phyloP scores from a whole-genome alignment of 106 monocot genomes.

The Vanilla planifolia region DNA sequence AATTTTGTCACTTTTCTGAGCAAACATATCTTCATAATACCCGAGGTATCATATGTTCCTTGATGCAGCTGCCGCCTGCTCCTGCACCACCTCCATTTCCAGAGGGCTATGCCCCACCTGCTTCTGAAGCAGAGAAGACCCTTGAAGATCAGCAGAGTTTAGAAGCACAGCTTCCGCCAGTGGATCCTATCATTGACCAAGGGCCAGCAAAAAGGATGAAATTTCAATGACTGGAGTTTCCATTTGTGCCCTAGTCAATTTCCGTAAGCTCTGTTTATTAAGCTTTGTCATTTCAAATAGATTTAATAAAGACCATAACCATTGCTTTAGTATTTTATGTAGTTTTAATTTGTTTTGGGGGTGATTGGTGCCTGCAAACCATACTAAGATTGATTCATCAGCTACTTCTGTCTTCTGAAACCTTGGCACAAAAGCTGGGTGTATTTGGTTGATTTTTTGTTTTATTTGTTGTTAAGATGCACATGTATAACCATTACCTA shows the following conservation, averaged over 20 bases:
- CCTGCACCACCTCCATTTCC: constrained; percentile 91
- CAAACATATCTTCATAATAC: neutral
- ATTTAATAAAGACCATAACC: too few relatives aligned
- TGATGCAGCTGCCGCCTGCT: constrained; percentile 62
- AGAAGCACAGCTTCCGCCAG: constrained; percentile 34
- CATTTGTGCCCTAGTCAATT: neutral
- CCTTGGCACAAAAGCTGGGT: too few relatives aligned
- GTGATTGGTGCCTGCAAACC: too few relatives aligned
- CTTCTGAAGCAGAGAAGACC: constrained; percentile 45
- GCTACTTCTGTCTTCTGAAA: too few relatives aligned
- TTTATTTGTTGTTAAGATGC: too few relatives aligned
- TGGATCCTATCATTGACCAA: constrained; percentile 92
- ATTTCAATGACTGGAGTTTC: constrained; percentile 27
- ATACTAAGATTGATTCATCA: too few relatives aligned
- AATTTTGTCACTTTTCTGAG: neutral
- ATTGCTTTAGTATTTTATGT: too few relatives aligned
- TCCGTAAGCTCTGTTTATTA: neutral
- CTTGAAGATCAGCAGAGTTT: constrained; percentile 37
- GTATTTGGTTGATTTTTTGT: too few relatives aligned
- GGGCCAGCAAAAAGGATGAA: constrained; percentile 85
- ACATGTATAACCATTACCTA: too few relatives aligned
- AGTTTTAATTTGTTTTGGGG: too few relatives aligned
- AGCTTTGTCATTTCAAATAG: too few relatives aligned
- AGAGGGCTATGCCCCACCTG: constrained; percentile 63
- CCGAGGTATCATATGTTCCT: neutral